These are phyloP conservation scores for Fraxinus greggii DNA, from an alignment of 305 asterid species.

Conservation along the genomic window DNA sequence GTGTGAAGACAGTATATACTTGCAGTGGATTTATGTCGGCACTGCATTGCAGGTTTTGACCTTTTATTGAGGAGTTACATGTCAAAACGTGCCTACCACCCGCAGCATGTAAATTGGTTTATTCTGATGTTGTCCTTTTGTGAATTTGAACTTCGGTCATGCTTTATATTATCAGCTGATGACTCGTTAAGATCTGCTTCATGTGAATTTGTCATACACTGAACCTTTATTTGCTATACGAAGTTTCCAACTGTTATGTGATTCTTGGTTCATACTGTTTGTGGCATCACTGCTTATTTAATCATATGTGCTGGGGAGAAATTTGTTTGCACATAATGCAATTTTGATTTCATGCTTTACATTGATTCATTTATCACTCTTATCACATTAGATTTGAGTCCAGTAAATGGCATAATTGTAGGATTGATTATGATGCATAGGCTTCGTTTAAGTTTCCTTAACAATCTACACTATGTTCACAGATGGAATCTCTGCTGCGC, in stretches of 20 bases:
- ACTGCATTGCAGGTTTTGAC: background rate
- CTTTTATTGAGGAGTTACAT: background rate
- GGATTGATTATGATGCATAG: conserved; percentile 3
- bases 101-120: background rate
- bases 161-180: background rate
- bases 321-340: background rate
- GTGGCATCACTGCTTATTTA: background rate
- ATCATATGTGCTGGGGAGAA: background rate
- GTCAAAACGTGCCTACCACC: background rate
- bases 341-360: background rate
- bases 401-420: background rate
- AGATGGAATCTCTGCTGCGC: conserved; percentile 51
- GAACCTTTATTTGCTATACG: background rate
- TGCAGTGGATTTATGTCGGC: background rate
- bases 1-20: background rate
- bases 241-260: background rate
- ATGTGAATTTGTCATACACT: background rate
- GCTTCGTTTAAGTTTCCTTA: conserved; percentile 2
- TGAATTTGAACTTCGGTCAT: background rate
- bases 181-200: background rate
- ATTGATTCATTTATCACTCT: background rate
- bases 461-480: conserved; percentile 17
- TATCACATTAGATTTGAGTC: background rate
- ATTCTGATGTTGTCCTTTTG: background rate
- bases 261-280: background rate